These are phyloP conservation scores for Candida quercuum DNA, from an alignment of 805 yeast species.

Conservation along the genomic window DNA sequence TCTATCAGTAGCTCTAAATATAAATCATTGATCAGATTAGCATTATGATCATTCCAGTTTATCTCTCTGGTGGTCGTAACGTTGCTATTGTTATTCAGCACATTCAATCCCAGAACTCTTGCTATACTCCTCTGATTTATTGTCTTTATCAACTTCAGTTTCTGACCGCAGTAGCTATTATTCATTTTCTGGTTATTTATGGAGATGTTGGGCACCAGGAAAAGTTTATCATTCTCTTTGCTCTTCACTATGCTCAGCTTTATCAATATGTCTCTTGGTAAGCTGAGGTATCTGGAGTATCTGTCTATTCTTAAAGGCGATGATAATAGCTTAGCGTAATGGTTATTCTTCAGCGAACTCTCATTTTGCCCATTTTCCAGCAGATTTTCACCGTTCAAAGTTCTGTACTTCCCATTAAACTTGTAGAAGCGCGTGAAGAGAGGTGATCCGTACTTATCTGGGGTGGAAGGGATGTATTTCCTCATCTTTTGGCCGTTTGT, in stretches of 20 bases:
- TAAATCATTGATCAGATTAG: conserved; percentile 8
- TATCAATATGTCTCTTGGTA: conserved; percentile 8
- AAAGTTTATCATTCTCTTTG: conserved; percentile 1
- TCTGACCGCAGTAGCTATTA: conserved; percentile 12
- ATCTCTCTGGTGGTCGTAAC: conserved; percentile 8
- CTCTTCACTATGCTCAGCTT: conserved; percentile 7
- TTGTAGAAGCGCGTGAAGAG: conserved; percentile 5
- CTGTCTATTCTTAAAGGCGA: conserved; percentile 40
- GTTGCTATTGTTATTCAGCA: conserved; percentile 8
- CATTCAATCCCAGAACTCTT: conserved; percentile 12
- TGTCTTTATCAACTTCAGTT: not conserved
- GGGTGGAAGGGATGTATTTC: conserved; percentile 8
- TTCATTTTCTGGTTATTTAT: conserved; percentile 3
- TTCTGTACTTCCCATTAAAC: conserved; percentile 8
- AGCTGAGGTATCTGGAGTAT: conserved; percentile 24
- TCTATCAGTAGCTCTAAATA: conserved; percentile 6
- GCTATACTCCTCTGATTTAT: conserved; percentile 7
- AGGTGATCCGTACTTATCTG: conserved; percentile 6
- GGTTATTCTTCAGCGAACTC: conserved; percentile 20
- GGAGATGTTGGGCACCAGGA: conserved; percentile 11
- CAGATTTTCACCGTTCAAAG: not conserved
- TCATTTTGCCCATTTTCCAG: conserved; percentile 12
- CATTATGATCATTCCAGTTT: conserved; percentile 9
- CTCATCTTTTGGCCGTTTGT: conserved; percentile 3
- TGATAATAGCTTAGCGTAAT: conserved; percentile 33